A percentile compares a stretch with the other conserved stretches of the same genome.
Evolutionary conservation across 2,329 filamentous ascomycete genomes (phyloP).

Genomic region (Aspergillus tanneri): DNA sequence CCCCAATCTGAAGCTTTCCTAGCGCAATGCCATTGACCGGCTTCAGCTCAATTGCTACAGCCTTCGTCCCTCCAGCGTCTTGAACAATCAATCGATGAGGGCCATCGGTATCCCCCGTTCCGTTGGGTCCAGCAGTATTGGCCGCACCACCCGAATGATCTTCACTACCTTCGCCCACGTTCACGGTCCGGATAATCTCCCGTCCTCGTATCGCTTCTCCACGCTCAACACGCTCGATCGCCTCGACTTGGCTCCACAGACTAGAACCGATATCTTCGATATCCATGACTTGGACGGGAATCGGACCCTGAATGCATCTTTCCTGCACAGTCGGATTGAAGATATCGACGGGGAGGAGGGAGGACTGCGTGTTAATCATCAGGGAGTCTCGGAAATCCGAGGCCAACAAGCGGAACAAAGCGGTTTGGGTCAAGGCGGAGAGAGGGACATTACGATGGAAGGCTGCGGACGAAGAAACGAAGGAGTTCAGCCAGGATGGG

Average conservation of each 20-base stretch:
- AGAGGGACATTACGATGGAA: slow-evolving; percentile 58
- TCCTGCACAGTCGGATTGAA: slow-evolving; percentile 56
- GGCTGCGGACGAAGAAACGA: slow-evolving; percentile 58
- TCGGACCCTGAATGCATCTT: slow-evolving; percentile 56
- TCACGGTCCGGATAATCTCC: slow-evolving; percentile 74
- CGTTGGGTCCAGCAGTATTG: slow-evolving; percentile 14
- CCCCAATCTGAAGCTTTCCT: slow-evolving; percentile 64
- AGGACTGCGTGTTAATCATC: slow-evolving; percentile 45
- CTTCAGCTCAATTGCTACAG: slow-evolving; percentile 71
- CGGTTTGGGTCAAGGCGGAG: slow-evolving; percentile 72
- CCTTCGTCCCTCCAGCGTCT: slow-evolving; percentile 68
- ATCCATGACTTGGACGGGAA: slow-evolving; percentile 80
- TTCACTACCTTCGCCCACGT: slow-evolving; percentile 51
- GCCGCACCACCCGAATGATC: slow-evolving; percentile 22
- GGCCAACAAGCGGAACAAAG: slow-evolving; percentile 74
- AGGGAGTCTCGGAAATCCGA: slow-evolving; percentile 70
- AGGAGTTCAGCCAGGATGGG: slow-evolving; percentile 61
- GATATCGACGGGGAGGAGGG: slow-evolving; percentile 59
- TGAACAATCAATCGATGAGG: slow-evolving; percentile 82
- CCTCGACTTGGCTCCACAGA: slow-evolving; percentile 84
- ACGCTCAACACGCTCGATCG: slow-evolving; percentile 55
- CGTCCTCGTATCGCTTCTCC: slow-evolving; percentile 61
- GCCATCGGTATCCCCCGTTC: slow-evolving; percentile 39
- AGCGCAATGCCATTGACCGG: slow-evolving; percentile 65
- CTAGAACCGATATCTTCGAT: slow-evolving; percentile 78